Percentiles rank a stretch among this genome's conserved stretches.
phyloP scores from a whole-genome alignment of 805 yeast genomes.

The Yarrowia osloensis region DNA sequence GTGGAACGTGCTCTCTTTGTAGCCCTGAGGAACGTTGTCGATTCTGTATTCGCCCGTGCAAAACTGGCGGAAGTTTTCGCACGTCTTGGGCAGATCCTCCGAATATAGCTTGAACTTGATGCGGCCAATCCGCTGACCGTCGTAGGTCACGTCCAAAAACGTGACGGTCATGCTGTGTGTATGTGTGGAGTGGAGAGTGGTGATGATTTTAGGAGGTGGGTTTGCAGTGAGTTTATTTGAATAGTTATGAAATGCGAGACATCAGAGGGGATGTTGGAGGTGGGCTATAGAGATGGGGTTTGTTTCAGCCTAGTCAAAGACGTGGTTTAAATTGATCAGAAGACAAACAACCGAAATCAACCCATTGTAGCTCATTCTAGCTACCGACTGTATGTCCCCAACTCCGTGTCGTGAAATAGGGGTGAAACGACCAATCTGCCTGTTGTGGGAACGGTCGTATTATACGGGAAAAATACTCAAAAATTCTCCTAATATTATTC shows the following conservation, averaged over 20 bases:
- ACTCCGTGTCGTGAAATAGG: too few species aligned
- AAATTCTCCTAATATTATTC: too few species aligned
- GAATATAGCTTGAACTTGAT: constrained; percentile 50
- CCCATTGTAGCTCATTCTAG: too few species aligned
- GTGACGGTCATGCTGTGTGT: constrained; percentile 1
- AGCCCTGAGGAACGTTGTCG: constrained; percentile 48
- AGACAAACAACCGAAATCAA: too few species aligned
- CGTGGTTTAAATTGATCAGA: too few species aligned
- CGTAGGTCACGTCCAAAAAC: constrained; percentile 14
- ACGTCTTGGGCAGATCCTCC: constrained; percentile 48
- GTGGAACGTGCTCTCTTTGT: constrained; percentile 47
- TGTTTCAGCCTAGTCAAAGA: too few species aligned
- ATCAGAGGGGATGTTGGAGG: too few species aligned
- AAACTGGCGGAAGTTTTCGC: constrained; percentile 55
- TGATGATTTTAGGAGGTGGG: constrained; percentile 11
- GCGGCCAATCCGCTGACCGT: constrained; percentile 46
- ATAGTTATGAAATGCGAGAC: not conserved
- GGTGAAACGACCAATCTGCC: too few species aligned
- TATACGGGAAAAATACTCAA: too few species aligned
- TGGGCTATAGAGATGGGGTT: too few species aligned
- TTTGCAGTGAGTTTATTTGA: not conserved
- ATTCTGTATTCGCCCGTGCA: constrained; percentile 53
- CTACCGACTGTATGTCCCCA: too few species aligned
- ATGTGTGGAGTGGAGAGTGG: not conserved
- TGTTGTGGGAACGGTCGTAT: too few species aligned